Evolutionary conservation across 2,329 filamentous ascomycete species (phyloP), one percentile per base, ranked within the genome.

Genomic region (Exophiala alcalophila): DNA sequence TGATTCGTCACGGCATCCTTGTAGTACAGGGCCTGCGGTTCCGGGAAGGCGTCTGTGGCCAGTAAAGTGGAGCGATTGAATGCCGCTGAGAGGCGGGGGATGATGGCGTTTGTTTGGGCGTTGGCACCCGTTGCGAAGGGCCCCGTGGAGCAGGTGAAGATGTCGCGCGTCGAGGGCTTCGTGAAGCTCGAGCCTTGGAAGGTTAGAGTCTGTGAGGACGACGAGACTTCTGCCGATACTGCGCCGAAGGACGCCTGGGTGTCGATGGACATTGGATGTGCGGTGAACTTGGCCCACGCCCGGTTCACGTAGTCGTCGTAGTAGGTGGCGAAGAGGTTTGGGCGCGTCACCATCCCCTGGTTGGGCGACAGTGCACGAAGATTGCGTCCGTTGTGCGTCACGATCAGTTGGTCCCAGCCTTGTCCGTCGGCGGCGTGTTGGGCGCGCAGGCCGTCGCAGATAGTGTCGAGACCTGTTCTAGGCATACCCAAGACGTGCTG

Each of bases 61-160:
- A 85, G 64, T 47, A 92, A 64, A 8, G 83, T 90, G 23, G 77
- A 81, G 15, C 86, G 75, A 64, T 90, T 88, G 57, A 91, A 78
- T 1, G 83, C 84, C 1, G 86, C 86, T 0, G 83, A 77, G 10
- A 92, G 66, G n/a, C 86, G 74, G 0, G 87, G 84, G 6, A 81
- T 81, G 42, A 90, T 76, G 27, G 81, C 80, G 47, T 77, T 75
- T 59, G 73, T 70, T 57, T 71, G 66, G 2, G 63, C 58, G 40
- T 70, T 67, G 25, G 63, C 64, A 3, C 54, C 55, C 4, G 66
- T 62, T 2, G 65, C 70, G 62, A 83, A 83, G 1, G 79, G 74
- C 0, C 80, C 80, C 2, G 74, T 78, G 53, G 75, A 80, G 64
- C 81, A 84, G 24, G 74, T 74, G 57, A 86, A 78, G 49, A 87